phyloP scores from a whole-genome alignment of 2,329 filamentous ascomycete genomes.

The Hypoxylon sp. region DNA sequence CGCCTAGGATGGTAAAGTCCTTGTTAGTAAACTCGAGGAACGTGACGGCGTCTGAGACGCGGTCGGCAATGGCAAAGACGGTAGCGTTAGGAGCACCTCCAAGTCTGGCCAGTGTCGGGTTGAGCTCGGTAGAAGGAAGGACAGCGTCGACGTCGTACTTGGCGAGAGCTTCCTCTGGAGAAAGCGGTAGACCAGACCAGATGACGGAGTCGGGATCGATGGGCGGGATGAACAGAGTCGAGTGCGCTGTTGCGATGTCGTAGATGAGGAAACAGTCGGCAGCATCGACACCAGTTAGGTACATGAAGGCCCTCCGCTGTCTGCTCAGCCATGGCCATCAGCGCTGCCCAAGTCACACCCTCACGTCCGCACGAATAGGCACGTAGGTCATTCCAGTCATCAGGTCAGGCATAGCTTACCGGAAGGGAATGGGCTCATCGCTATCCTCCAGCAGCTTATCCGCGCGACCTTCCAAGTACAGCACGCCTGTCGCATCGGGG shows the following conservation, averaged over 20 bases:
- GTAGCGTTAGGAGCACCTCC: constrained; percentile 55
- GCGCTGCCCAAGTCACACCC: not conserved
- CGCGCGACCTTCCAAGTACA: constrained; percentile 89
- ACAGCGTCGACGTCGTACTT: constrained; percentile 86
- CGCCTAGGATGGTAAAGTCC: constrained; percentile 63
- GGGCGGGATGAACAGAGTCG: constrained; percentile 90
- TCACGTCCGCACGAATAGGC: too few species aligned
- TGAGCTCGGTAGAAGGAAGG: constrained; percentile 75
- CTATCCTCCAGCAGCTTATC: constrained; percentile 87
- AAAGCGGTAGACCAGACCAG: constrained; percentile 89
- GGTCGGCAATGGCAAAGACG: constrained; percentile 79
- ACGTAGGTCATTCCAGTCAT: not conserved
- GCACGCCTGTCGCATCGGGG: constrained; percentile 71
- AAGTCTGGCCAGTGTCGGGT: constrained; percentile 69
- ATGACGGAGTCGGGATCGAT: constrained; percentile 88
- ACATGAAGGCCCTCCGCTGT: constrained; percentile 93
- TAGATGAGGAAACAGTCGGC: constrained; percentile 84
- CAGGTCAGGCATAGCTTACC: constrained; percentile 56
- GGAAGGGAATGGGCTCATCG: constrained; percentile 81
- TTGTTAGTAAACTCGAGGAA: constrained; percentile 75
- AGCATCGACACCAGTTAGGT: constrained; percentile 82
- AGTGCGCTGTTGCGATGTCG: constrained; percentile 74
- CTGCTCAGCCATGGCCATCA: constrained; percentile 53
- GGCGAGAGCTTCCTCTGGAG: constrained; percentile 74
- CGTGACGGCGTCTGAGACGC: constrained; percentile 75